A percentile compares a stretch with the other conserved stretches of the same genome.
Conservation (phyloP, 1,284 basidiomycete species). For the Lentinus polychrous region DNA sequence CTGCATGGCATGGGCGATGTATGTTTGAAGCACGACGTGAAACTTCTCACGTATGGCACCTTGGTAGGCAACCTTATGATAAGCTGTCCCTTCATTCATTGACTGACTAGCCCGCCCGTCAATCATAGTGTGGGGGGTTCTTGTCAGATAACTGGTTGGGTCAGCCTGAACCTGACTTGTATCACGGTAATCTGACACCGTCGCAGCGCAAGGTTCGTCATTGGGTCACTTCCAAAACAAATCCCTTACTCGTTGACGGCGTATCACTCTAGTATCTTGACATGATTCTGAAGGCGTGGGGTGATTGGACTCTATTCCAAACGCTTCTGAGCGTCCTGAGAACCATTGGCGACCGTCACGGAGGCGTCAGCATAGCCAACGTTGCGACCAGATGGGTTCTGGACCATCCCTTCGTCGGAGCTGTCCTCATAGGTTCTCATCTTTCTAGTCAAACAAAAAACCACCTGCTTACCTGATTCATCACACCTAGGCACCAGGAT, state of each 20-base stretch:
- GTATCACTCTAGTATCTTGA: constrained; percentile 59
- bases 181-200: constrained; percentile 56
- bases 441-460: neutral
- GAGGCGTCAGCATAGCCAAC: constrained; percentile 66
- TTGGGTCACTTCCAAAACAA: constrained; percentile 1
- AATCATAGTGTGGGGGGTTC: constrained; percentile 70
- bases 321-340: constrained; percentile 51
- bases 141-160: constrained; percentile 71
- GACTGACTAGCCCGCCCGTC: no score
- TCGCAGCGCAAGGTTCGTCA: constrained; percentile 69
- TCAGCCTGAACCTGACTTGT: constrained; percentile 62
- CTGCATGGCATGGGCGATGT: constrained; percentile 72
- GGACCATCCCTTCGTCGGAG: constrained; percentile 70
- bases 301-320: constrained; percentile 71
- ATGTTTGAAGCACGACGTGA: constrained; percentile 64
- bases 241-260: neutral
- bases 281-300: constrained; percentile 74
- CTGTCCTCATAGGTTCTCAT: constrained; percentile 63
- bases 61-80: constrained; percentile 39
- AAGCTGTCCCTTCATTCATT: neutral
- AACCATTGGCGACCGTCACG: constrained; percentile 60
- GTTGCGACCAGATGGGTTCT: constrained; percentile 77
- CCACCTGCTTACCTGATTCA: neutral
- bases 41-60: constrained; percentile 76
- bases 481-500: constrained; percentile 52